Percentiles rank a stretch among this genome's conserved stretches.
Evolutionary conservation across 169 alveolate genomes (phyloP).

Genomic region (Cryptosporidium sp.): DNA sequence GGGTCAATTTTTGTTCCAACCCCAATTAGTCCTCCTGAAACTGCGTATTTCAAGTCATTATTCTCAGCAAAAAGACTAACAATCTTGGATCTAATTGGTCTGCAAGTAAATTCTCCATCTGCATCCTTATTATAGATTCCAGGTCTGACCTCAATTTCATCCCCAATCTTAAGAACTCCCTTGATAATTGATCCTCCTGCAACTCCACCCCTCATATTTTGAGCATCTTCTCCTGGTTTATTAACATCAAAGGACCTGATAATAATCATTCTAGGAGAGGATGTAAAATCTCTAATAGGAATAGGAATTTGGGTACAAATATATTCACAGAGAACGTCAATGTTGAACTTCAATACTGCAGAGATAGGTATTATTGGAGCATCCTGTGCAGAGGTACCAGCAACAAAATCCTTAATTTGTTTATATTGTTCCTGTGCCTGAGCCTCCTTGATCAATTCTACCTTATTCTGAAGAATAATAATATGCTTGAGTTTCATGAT

Average conservation of each 20-base stretch:
- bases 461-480: slow-evolving; percentile 97
- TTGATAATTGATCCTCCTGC: slow-evolving; percentile 98
- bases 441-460: slow-evolving; percentile 96
- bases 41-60: slow-evolving; percentile 97
- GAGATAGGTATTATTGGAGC: slow-evolving; percentile 98
- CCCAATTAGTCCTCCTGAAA: slow-evolving; percentile 96
- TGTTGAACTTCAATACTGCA: slow-evolving; percentile 96
- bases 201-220: slow-evolving; percentile 98
- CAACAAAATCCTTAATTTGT: slow-evolving; percentile 91
- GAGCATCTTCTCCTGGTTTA: slow-evolving; percentile 98
- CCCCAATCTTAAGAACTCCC: slow-evolving; percentile 97
- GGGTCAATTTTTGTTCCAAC: slow-evolving; percentile 99
- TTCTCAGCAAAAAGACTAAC: slow-evolving; percentile 97
- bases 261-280: slow-evolving; percentile 98
- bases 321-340: slow-evolving; percentile 96
- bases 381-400: slow-evolving; percentile 96
- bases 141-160: slow-evolving; percentile 98
- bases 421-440: slow-evolving; percentile 95
- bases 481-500: slow-evolving; percentile 97
- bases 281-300: slow-evolving; percentile 96
- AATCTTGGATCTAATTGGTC: slow-evolving; percentile 90
- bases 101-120: slow-evolving; percentile 89
- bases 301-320: slow-evolving; percentile 95
- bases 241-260: slow-evolving; percentile 99
- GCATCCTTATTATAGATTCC: slow-evolving; percentile 93